Conservation (phyloP, 805 yeast species). For the Metschnikowia cubensis region DNA sequence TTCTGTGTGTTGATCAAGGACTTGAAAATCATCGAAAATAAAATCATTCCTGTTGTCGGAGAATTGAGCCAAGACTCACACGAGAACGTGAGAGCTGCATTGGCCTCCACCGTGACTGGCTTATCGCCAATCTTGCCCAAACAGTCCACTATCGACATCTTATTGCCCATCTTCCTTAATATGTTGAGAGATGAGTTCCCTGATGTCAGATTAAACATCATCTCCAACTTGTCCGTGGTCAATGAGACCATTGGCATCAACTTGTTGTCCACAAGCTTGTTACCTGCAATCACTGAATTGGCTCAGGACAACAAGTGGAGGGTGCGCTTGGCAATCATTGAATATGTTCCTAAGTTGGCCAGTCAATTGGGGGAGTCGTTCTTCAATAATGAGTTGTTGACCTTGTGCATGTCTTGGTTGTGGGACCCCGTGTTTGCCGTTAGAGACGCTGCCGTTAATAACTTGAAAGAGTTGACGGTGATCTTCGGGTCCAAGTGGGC, state of each 20-base stretch:
- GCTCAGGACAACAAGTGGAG: conserved; percentile 98
- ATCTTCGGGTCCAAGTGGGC: conserved; percentile 96
- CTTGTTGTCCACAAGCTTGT: conserved; percentile 73
- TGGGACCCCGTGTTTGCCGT: conserved; percentile 98
- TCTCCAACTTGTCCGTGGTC: conserved; percentile 85
- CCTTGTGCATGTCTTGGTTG: conserved; percentile 93
- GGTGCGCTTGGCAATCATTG: conserved; percentile 93
- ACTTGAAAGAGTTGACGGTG: conserved; percentile 71
- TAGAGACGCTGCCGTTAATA: conserved; percentile 91
- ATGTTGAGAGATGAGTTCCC: conserved; percentile 97
- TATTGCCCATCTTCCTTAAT: conserved; percentile 82
- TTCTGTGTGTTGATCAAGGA: conserved; percentile 52
- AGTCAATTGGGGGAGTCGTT: conserved; percentile 90
- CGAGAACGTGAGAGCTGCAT: conserved; percentile 88
- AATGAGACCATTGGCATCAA: conserved; percentile 94
- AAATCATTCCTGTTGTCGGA: conserved; percentile 79
- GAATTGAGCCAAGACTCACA: conserved; percentile 85
- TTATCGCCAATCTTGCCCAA: conserved; percentile 82
- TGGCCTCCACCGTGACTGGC: conserved; percentile 84
- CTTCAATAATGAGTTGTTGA: conserved; percentile 87
- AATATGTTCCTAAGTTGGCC: conserved; percentile 91
- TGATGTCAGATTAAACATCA: conserved; percentile 91
- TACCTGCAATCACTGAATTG: conserved; percentile 93
- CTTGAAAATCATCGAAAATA: conserved; percentile 51
- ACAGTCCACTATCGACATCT: conserved; percentile 73